Conservation (phyloP, 305 asterid species). For the Rubia peregrina region DNA sequence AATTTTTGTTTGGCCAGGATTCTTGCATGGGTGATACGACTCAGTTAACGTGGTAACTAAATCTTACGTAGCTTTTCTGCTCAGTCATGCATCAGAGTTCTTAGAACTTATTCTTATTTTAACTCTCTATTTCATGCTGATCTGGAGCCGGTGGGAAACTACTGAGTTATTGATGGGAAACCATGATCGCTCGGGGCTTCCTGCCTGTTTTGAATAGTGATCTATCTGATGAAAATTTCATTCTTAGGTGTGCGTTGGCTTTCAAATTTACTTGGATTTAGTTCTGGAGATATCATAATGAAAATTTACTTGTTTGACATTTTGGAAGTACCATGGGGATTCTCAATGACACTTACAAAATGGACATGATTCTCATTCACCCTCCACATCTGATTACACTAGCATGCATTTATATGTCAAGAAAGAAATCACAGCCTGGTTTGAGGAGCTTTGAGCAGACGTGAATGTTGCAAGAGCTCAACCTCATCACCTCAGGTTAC, state of each 20-base stretch:
- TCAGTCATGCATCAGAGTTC: neutral
- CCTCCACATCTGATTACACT: conserved; percentile 89
- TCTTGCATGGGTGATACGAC: conserved; percentile 83
- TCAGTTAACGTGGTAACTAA: conserved; percentile 67
- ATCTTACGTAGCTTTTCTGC: conserved; percentile 1
- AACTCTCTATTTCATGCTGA: neutral
- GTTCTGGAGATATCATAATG: neutral
- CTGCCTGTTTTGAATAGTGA: neutral
- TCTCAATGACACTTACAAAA: conserved; percentile 86
- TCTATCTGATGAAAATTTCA: neutral
- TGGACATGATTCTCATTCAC: conserved; percentile 82
- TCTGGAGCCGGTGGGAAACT: neutral
- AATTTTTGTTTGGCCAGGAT: conserved; percentile 47
- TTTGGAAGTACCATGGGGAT: conserved; percentile 58
- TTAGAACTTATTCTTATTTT: neutral
- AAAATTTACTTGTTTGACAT: conserved; percentile 5
- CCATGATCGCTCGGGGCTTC: neutral
- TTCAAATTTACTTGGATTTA: neutral
- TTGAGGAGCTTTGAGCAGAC: conserved; percentile 95
- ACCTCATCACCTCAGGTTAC: neutral
- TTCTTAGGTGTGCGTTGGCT: neutral
- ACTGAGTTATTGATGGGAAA: conserved; percentile 10
- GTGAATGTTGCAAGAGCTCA: conserved; percentile 66
- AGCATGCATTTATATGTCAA: conserved; percentile 81
- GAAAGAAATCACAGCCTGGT: conserved; percentile 96